Conservation (phyloP, 345 rosid genomes). For the Salix arbutifolia region DNA sequence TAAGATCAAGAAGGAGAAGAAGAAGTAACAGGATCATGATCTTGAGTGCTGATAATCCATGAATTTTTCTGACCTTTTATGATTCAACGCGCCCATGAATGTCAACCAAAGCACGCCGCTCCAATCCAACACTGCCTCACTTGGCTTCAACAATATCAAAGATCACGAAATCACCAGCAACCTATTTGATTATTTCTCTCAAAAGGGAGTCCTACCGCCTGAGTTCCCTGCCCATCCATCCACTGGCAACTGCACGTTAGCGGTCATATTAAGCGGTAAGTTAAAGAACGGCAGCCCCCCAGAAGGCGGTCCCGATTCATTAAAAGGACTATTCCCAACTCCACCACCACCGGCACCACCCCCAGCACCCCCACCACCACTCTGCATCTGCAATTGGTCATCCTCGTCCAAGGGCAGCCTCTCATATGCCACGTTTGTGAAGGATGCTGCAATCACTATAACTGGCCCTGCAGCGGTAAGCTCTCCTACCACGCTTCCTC, state of each 20-base stretch:
- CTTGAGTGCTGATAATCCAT: conserved; percentile 2
- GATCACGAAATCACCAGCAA: conserved; percentile 5
- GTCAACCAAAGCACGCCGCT: neutral
- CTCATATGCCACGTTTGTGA: conserved; percentile 91
- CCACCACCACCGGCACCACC: conserved; percentile 34
- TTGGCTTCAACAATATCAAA: neutral
- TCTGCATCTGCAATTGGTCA: conserved; percentile 66
- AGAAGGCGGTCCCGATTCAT: conserved; percentile 34
- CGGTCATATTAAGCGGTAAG: conserved; percentile 71
- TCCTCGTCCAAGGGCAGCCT: conserved; percentile 87
- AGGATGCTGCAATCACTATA: conserved; percentile 84
- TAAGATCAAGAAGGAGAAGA: neutral
- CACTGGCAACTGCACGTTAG: conserved; percentile 63
- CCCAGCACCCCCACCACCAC: conserved; percentile 33
- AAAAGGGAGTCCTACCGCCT: conserved; percentile 64
- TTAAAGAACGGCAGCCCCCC: conserved; percentile 88
- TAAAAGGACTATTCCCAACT: conserved; percentile 39
- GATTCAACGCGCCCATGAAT: neutral
- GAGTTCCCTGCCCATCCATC: conserved; percentile 80
- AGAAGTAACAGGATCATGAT: neutral
- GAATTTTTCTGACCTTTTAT: conserved; percentile 24
- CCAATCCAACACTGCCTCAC: neutral
- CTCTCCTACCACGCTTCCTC: conserved; percentile 94
- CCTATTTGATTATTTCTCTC: conserved; percentile 5
- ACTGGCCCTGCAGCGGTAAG: conserved; percentile 89